Base-by-base conservation (phyloP, 371 early-diverging fungal species). In the Apophysomyces variabilis region DNA sequence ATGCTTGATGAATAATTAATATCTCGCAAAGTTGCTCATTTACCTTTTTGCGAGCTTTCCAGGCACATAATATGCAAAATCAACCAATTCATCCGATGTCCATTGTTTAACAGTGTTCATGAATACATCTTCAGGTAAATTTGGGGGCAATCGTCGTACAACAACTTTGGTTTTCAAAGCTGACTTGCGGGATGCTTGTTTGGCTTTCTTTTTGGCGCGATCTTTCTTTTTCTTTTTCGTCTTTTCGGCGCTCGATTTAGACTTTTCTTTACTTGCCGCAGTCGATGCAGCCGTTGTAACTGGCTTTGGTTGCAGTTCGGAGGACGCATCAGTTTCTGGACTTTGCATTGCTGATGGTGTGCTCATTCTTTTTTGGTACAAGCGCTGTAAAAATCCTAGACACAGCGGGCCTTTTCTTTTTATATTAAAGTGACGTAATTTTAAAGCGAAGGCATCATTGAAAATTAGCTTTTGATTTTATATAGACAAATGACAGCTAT, bases 21-120 rank as follows among this genome's bases (percentile, higher is more conserved):
- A 26, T 13, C 14, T 46, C 36, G 4, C 45, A 36, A 50, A 50
- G 9, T n/a, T 7, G 16, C 0, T 35, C 36, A 1, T 7, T 50
- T 82, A 91, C 92, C 88, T 91, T 69, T 86, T 90, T 58, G 88
- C 83, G 44, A 90, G 68, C 72, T 93, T 93, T 35, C 95, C 95
- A 21, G 90, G 79, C 14, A 87, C 75, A 70, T 84, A 93, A 9
- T 76, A 58, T 13, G 76, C 74, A 75, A 85, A 89, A 41, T 86
- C 89, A 0, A 83, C 69, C 14, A 73, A 70, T 1, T 79, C 76
- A 39, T 88, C 86, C 26, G 68, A 69, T 5, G 83, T 68, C 85
- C 90, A 90, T 41, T 76, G 70, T 39, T 83, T 82, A 9, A 91
- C 84, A 5, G 90, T 76, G 38, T 83, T 82, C 71, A 84, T 66